phyloP scores from a whole-genome alignment of 495 filamentous ascomycete genomes.

The Talaromyces adpressus region DNA sequence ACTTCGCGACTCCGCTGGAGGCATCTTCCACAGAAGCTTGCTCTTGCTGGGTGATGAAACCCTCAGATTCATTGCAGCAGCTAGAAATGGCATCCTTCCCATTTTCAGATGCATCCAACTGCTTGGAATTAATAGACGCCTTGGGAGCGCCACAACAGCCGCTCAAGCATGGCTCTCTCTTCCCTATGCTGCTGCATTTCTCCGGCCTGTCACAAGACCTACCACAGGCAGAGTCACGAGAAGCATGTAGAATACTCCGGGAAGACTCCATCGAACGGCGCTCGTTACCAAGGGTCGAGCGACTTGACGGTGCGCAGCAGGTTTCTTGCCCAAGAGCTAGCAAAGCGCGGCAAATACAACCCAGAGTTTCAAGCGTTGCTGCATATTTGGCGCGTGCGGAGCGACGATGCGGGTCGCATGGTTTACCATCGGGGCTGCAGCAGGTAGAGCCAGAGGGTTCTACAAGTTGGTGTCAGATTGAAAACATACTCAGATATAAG shows the following conservation, averaged over 20 bases:
- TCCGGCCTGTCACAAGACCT: not conserved
- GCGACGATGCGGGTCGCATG: constrained; percentile 23
- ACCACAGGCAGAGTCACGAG: constrained; percentile 10
- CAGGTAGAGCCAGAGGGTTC: constrained; percentile 8
- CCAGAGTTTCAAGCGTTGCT: constrained; percentile 36
- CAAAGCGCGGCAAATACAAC: constrained; percentile 48
- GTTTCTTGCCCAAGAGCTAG: constrained; percentile 45
- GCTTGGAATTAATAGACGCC: no score
- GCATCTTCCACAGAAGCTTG: no score
- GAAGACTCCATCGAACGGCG: constrained; percentile 12
- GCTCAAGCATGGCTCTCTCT: no score
- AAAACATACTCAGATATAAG: no score
- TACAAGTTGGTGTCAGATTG: not conserved
- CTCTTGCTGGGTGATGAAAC: no score
- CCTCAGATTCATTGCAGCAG: no score
- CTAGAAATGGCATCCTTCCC: no score
- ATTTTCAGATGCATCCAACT: no score
- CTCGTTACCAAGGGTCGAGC: not conserved
- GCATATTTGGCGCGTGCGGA: constrained; percentile 31
- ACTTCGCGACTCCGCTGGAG: no score
- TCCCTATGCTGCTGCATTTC: not conserved
- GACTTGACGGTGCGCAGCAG: constrained; percentile 28
- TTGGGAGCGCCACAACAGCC: no score
- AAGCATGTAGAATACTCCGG: constrained; percentile 4
- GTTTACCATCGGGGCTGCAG: constrained; percentile 13